These are phyloP conservation scores for Ophiosphaerella narmari DNA, from an alignment of 2,329 filamentous ascomycete species.

Conservation along the genomic window DNA sequence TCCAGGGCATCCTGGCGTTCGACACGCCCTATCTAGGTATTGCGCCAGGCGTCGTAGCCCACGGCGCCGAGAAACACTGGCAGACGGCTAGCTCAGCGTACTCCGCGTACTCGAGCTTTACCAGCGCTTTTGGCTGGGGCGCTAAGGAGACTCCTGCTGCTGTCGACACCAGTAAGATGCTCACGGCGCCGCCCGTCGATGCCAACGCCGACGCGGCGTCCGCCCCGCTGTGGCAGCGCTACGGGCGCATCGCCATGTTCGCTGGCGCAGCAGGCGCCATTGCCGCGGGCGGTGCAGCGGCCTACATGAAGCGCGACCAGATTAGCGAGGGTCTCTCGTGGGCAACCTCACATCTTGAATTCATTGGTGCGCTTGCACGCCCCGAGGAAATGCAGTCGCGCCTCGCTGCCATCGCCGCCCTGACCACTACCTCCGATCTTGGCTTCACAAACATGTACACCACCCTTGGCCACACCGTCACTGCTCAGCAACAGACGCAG, in stretches of 20 bases:
- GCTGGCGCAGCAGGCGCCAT: slow-evolving; percentile 81
- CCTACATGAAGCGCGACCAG: slow-evolving; percentile 83
- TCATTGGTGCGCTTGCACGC: slow-evolving; percentile 87
- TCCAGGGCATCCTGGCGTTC: slow-evolving; percentile 88
- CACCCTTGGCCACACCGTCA: slow-evolving; percentile 72
- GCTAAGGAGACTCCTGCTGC: slow-evolving; percentile 25
- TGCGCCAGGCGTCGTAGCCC: slow-evolving; percentile 79
- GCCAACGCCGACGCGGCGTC: slow-evolving; percentile 52
- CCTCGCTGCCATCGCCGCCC: slow-evolving; percentile 67
- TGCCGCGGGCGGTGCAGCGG: slow-evolving; percentile 80
- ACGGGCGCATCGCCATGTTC: slow-evolving; percentile 84
- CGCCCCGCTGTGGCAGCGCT: slow-evolving; percentile 68
- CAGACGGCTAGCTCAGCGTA: slow-evolving; percentile 73
- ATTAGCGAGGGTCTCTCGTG: slow-evolving; percentile 77
- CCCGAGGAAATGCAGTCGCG: slow-evolving; percentile 79
- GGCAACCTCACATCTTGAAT: slow-evolving; percentile 89
- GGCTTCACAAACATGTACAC: slow-evolving; percentile 90
- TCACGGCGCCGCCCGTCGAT: slow-evolving; percentile 46
- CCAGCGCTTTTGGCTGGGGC: slow-evolving; percentile 66
- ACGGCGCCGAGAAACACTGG: slow-evolving; percentile 85
- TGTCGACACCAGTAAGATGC: slow-evolving; percentile 42
- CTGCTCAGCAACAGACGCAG: slow-evolving; percentile 45
- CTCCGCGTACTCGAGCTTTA: slow-evolving; percentile 67
- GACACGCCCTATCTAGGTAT: slow-evolving; percentile 92
- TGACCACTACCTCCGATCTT: slow-evolving; percentile 68